These are phyloP conservation scores for Lachancea thermotolerans DNA, from an alignment of 805 yeast species.

Conservation along the genomic window DNA sequence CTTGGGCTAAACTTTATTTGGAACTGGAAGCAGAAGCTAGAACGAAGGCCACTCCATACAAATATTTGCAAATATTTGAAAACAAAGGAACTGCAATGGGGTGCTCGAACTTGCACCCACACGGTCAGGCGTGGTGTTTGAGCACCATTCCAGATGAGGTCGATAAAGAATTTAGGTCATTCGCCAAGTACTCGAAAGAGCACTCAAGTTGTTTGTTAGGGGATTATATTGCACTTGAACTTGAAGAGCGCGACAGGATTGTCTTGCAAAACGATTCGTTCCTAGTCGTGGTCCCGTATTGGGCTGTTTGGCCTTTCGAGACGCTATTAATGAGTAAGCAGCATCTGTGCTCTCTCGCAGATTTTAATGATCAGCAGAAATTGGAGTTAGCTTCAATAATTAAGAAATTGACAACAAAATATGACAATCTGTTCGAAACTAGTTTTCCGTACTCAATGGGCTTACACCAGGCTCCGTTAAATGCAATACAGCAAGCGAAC, in stretches of 20 bases:
- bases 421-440: conserved; percentile 64
- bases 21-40: conserved; percentile 36
- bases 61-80: conserved; percentile 66
- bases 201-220: conserved; percentile 47
- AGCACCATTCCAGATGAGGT: conserved; percentile 63
- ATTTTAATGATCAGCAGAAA: conserved; percentile 42
- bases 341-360: conserved; percentile 44
- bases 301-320: conserved; percentile 84
- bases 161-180: conserved; percentile 45
- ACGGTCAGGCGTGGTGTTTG: conserved; percentile 76
- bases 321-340: conserved; percentile 54
- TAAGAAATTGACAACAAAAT: conserved; percentile 49
- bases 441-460: conserved; percentile 81
- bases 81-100: conserved; percentile 79
- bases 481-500: conserved; percentile 37
- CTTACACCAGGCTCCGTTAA: conserved; percentile 65
- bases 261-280: conserved; percentile 57
- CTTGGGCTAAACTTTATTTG: conserved; percentile 53
- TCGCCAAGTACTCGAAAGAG: conserved; percentile 41
- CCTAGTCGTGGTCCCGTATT: conserved; percentile 65
- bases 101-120: conserved; percentile 77
- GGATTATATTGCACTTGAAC: conserved; percentile 55
- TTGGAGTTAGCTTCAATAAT: conserved; percentile 50
- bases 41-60: conserved; percentile 38
- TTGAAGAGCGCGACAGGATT: conserved; percentile 43